Evolutionary conservation across 2,329 filamentous ascomycete genomes (phyloP).

Genomic region (Phaeosphaeria sp.): DNA sequence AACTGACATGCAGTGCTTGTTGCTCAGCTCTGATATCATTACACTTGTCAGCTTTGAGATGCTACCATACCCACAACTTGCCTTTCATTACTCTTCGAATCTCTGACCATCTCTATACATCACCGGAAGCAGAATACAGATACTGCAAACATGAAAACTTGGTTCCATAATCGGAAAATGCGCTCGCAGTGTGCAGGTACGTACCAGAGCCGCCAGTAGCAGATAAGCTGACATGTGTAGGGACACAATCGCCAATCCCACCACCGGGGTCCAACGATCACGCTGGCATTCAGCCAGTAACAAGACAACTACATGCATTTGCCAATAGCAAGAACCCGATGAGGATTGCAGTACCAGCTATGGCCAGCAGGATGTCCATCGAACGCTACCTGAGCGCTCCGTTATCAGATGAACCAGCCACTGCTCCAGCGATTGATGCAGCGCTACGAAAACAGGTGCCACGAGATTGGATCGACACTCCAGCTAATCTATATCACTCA

Average conservation of each 20-base stretch:
- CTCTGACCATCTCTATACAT: neutral
- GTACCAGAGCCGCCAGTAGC: neutral
- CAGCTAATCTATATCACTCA: slow-evolving; percentile 10
- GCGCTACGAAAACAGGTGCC: slow-evolving; percentile 25
- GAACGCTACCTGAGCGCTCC: slow-evolving; percentile 35
- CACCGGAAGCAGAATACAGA: neutral
- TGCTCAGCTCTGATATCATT: neutral
- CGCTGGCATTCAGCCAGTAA: neutral
- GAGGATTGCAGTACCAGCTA: slow-evolving; percentile 18
- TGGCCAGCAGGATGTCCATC: slow-evolving; percentile 30
- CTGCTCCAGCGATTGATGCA: slow-evolving; percentile 31
- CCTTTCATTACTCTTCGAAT: neutral
- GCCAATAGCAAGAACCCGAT: slow-evolving; percentile 9
- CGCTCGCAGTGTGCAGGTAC: slow-evolving; percentile 27
- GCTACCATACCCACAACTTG: neutral
- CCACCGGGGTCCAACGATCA: slow-evolving; percentile 11
- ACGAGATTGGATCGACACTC: slow-evolving; percentile 2
- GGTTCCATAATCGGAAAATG: slow-evolving; percentile 26
- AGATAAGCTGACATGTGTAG: slow-evolving; percentile 3
- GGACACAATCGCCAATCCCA: slow-evolving; percentile 18
- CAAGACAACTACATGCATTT: slow-evolving; percentile 2
- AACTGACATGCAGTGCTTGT: neutral
- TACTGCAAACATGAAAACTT: slow-evolving; percentile 23
- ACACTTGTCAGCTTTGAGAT: neutral
- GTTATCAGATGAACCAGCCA: slow-evolving; percentile 33